Base-by-base conservation (phyloP, 2,329 filamentous ascomycete species). In the Trichoderma polysporum region DNA sequence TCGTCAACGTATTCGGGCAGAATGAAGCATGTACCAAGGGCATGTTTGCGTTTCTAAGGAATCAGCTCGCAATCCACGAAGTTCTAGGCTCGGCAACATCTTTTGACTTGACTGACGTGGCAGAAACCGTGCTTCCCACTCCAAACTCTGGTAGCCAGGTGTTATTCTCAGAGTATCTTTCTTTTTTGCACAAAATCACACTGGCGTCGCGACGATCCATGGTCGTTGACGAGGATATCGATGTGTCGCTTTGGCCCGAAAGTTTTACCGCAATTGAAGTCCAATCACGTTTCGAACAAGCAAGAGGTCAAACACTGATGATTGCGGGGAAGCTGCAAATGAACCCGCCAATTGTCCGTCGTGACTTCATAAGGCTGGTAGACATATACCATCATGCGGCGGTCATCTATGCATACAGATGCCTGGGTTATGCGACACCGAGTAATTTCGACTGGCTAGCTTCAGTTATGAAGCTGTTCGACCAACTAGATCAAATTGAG, bases 341-440 rank as follows among this genome's bases (percentile, higher is more conserved):
- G 22, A 68, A 69, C 17, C 66, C 66, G 4, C 59, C 69, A 5
- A 52, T 45, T 22, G 54, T 69, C 10, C 70, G 73, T 3, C 70
- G 70, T 27, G 75, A 76, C 56, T 70, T 76, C 33, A 68, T 73
- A 17, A 73, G 73, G 10, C 63, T 76, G 15, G 75, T 75, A 12
- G 74, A 75, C 27, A 69, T 73, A 7, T 74, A 76, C 33, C 73
- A 76, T 59, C 69, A 74, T 27, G 70, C 74, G 7, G 75, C 70
- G 6, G 58, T 76, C 1, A 62, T 76, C 8, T 76, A 75, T 60
- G 69, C 71, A 2, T 74, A 72, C 35, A 71, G 72, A 31, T 74
- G 75, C 61, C 61, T 76, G 12, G 72, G 71, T 9, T 63, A 70
- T 57, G 65, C 69, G 13, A 60, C 54, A 0, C 4, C 63, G 8